A percentile compares a stretch with the other conserved stretches of the same genome.
Evolutionary conservation across 257 asterid species (phyloP).

Genomic region (Solanum pinnatisectum): DNA sequence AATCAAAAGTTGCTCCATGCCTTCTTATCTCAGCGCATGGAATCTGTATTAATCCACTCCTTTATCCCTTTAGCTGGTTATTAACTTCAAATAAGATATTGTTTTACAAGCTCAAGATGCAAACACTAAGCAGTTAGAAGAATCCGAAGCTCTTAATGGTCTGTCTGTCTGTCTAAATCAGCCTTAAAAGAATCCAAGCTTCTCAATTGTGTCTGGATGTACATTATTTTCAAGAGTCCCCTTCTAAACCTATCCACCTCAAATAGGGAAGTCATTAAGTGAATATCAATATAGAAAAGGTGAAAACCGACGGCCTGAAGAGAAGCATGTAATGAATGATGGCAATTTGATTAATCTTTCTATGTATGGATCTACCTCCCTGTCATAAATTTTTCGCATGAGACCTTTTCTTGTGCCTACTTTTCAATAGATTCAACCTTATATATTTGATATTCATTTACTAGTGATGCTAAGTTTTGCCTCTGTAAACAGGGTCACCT

Average conservation of each 20-base stretch:
- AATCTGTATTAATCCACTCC: neutral
- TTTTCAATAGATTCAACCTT: neutral
- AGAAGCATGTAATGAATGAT: neutral
- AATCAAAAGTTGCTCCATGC: neutral
- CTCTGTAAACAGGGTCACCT: conserved; percentile 69
- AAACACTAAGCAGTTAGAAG: neutral
- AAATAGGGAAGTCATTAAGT: neutral
- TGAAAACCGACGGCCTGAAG: neutral
- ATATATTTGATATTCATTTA: neutral
- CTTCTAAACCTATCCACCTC: neutral
- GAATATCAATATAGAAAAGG: neutral
- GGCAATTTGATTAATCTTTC: neutral
- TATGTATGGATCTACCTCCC: neutral
- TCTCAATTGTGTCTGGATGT: neutral
- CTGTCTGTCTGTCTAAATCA: neutral
- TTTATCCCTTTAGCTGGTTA: neutral
- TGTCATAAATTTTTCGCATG: neutral
- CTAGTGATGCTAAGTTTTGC: conserved; percentile 2
- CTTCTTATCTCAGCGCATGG: neutral
- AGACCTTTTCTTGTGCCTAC: neutral
- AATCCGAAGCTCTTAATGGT: neutral
- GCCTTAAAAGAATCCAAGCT: neutral
- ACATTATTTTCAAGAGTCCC: neutral
- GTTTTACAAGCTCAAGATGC: neutral
- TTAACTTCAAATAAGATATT: neutral